phyloP scores from a whole-genome alignment of 176 grass and related monocot species.

The Phyllostachys edulis region DNA sequence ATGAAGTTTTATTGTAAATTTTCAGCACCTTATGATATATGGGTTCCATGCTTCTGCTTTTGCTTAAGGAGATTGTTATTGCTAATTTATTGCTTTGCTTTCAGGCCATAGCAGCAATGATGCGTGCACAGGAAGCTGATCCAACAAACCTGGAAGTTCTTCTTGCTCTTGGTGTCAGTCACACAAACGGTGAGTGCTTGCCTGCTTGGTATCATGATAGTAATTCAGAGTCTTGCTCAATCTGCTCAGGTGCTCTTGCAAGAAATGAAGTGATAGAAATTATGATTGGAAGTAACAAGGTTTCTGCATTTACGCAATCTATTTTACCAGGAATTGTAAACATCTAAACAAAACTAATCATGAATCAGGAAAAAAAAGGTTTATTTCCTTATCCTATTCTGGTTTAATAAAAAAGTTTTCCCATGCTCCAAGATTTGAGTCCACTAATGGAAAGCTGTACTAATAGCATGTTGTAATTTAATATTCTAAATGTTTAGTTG shows the following conservation, averaged over 20 bases:
- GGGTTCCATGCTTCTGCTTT: constrained; percentile 27
- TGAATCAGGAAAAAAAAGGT: neutral
- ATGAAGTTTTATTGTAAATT: neutral
- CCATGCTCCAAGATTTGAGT: constrained; percentile 15
- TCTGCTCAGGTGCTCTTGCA: neutral
- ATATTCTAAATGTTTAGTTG: constrained; percentile 8
- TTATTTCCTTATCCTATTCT: constrained; percentile 2
- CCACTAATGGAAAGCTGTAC: constrained; percentile 22
- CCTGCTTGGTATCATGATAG: neutral
- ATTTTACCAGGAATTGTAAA: constrained; percentile 3
- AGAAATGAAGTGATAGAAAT: constrained; percentile 18
- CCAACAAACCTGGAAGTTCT: constrained; percentile 96
- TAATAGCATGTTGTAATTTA: constrained; percentile 13
- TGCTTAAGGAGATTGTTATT: neutral
- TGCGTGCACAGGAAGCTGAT: constrained; percentile 89
- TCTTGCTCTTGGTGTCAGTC: constrained; percentile 99
- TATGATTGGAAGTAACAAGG: constrained; percentile 12
- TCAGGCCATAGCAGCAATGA: constrained; percentile 96
- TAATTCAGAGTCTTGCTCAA: constrained; percentile 20
- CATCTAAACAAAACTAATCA: constrained; percentile 1
- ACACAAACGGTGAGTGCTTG: constrained; percentile 82
- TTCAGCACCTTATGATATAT: constrained; percentile 22
- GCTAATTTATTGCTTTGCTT: constrained; percentile 13
- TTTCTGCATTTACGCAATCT: constrained; percentile 2
- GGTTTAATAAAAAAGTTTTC: constrained; percentile 6